Evolutionary conservation across 2,329 filamentous ascomycete species (phyloP).

Genomic region (Aureobasidium sp.): DNA sequence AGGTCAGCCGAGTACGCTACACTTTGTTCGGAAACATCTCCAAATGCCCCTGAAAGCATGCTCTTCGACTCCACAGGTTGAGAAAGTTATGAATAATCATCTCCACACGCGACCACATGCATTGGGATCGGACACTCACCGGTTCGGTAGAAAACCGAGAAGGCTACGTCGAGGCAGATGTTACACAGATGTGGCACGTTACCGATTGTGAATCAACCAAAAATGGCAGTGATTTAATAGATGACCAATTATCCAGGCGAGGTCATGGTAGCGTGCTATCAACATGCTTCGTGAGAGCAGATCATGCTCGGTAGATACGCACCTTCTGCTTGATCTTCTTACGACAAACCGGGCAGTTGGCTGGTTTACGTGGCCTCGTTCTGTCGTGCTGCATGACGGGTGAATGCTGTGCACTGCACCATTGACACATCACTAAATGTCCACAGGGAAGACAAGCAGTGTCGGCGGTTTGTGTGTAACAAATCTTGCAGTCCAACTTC

Average conservation of each 20-base stretch:
- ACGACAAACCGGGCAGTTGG: conserved; percentile 39
- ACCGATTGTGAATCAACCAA: background rate
- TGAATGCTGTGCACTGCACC: conserved; percentile 45
- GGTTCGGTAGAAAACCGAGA: no score
- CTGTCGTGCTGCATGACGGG: conserved; percentile 34
- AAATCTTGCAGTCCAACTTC: conserved; percentile 44
- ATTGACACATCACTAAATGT: conserved; percentile 46
- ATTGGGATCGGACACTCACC: background rate
- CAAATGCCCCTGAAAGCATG: background rate
- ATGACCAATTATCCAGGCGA: background rate
- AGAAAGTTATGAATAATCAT: background rate
- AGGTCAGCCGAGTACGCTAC: background rate
- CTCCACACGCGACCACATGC: background rate
- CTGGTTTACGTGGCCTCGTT: conserved; percentile 30
- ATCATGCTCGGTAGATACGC: conserved; percentile 10
- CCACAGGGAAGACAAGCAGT: conserved; percentile 46
- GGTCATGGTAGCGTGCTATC: background rate
- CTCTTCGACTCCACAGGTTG: background rate
- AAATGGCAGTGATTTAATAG: background rate
- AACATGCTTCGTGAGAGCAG: background rate
- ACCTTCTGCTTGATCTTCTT: conserved; percentile 38
- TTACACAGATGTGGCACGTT: background rate
- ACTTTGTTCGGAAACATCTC: background rate
- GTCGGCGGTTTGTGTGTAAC: conserved; percentile 44
- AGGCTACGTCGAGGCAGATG: no score